Conservation (phyloP, 441 rosid genomes). For the Biscutella auriculata region DNA sequence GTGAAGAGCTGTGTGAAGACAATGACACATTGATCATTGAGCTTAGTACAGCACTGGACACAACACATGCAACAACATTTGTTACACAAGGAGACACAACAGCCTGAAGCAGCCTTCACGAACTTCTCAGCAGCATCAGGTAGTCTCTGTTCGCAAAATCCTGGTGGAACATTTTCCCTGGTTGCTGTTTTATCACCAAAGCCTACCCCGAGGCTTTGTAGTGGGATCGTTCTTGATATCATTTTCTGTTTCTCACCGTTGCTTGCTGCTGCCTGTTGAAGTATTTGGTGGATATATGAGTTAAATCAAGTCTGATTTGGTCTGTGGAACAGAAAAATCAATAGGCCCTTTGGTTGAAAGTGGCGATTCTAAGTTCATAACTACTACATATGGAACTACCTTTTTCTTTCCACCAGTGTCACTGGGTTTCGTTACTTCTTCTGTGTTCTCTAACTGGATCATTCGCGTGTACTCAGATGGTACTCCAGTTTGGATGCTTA, state of each 20-base stretch:
- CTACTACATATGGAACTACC: constrained; percentile 3
- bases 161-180: constrained; percentile 49
- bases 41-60: constrained; percentile 56
- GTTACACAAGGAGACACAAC: constrained; percentile 39
- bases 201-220: constrained; percentile 45
- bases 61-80: constrained; percentile 85
- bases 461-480: constrained; percentile 70
- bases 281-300: not conserved
- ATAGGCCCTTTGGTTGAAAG: not conserved
- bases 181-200: constrained; percentile 71
- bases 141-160: constrained; percentile 33
- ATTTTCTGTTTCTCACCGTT: constrained; percentile 26
- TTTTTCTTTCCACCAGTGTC: constrained; percentile 16
- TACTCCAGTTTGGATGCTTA: constrained; percentile 49
- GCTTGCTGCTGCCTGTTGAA: constrained; percentile 25
- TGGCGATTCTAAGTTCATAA: not conserved
- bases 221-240: constrained; percentile 28
- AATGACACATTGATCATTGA: constrained; percentile 51
- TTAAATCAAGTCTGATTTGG: not conserved
- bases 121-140: constrained; percentile 68
- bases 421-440: constrained; percentile 23
- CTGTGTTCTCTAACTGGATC: constrained; percentile 47
- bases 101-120: constrained; percentile 69
- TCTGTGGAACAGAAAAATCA: not conserved
- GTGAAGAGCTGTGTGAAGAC: constrained; percentile 54